Percentiles rank a stretch among this genome's conserved stretches.
Conservation (phyloP, 257 asterid genomes). For the Plantago ovata region DNA sequence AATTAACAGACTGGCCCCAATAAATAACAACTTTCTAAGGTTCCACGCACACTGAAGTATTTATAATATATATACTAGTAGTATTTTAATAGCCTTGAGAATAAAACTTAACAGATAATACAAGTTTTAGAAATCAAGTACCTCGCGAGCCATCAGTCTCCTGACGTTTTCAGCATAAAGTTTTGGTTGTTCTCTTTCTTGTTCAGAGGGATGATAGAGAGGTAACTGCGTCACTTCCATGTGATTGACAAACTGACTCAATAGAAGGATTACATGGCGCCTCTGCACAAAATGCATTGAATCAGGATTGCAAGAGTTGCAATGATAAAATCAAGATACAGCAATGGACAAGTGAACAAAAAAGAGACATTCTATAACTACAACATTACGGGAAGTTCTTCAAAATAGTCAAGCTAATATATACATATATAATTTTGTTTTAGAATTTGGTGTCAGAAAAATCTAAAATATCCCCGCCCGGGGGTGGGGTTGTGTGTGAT, state of each 20-base stretch:
- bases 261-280: constrained; percentile 81
- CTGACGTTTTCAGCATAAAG: constrained; percentile 88
- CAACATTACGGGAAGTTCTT: too few relatives aligned
- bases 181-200: constrained; percentile 80
- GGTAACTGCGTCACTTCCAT: constrained; percentile 76
- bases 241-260: constrained; percentile 80
- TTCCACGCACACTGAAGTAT: neutral
- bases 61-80: too few relatives aligned
- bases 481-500: too few relatives aligned
- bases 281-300: constrained; percentile 42
- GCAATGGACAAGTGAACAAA: too few relatives aligned
- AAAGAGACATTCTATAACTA: too few relatives aligned
- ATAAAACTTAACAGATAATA: constrained; percentile 5
- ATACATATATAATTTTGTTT: too few relatives aligned
- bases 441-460: too few relatives aligned
- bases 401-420: too few relatives aligned
- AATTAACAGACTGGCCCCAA: constrained; percentile 6
- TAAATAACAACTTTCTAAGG: too few relatives aligned
- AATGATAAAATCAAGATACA: constrained; percentile 1
- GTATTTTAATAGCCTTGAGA: neutral
- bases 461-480: too few relatives aligned
- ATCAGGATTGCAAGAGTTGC: constrained; percentile 3
- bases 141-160: constrained; percentile 90
- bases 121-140: constrained; percentile 25
- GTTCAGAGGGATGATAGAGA: constrained; percentile 76